Conservation (phyloP, 2,329 filamentous ascomycete genomes). For the Moelleriella libera region DNA sequence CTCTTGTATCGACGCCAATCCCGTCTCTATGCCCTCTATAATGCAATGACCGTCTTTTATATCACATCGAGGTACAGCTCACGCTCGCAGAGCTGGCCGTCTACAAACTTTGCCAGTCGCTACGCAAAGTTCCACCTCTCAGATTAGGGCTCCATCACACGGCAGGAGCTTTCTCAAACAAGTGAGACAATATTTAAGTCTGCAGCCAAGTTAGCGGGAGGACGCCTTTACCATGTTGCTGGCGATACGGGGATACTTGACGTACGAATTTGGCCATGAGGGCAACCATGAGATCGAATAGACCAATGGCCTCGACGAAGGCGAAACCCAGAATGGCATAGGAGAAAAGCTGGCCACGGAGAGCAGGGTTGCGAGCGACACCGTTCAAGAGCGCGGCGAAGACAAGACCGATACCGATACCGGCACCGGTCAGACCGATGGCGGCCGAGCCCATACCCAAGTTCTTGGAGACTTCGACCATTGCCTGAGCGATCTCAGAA, state of each 20-base stretch:
- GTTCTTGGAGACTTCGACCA: constrained; percentile 87
- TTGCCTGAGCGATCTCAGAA: constrained; percentile 75
- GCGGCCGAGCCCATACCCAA: constrained; percentile 78
- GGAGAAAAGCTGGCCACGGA: constrained; percentile 90
- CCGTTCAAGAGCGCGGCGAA: constrained; percentile 81
- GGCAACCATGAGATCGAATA: constrained; percentile 83
- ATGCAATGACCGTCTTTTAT: constrained; percentile 21
- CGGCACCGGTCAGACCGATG: constrained; percentile 83
- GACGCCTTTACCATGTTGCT: constrained; percentile 2
- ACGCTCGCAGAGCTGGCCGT: constrained; percentile 12
- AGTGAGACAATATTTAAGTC: constrained; percentile 19
- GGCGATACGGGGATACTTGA: constrained; percentile 11
- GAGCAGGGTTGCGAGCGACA: constrained; percentile 87
- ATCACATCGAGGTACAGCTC: constrained; percentile 17
- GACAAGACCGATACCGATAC: constrained; percentile 92
- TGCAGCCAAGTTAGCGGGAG: constrained; percentile 4
- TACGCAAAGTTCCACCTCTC: constrained; percentile 13
- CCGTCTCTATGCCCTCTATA: constrained; percentile 27
- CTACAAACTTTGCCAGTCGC: constrained; percentile 11
- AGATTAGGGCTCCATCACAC: constrained; percentile 20
- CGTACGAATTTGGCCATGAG: constrained; percentile 84
- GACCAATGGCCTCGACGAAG: constrained; percentile 86
- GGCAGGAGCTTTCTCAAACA: constrained; percentile 20
- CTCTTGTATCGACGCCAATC: constrained; percentile 16
- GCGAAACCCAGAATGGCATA: constrained; percentile 93